Base-by-base conservation (phyloP, 768 basidiomycete species). In the Termitomyces sp. region DNA sequence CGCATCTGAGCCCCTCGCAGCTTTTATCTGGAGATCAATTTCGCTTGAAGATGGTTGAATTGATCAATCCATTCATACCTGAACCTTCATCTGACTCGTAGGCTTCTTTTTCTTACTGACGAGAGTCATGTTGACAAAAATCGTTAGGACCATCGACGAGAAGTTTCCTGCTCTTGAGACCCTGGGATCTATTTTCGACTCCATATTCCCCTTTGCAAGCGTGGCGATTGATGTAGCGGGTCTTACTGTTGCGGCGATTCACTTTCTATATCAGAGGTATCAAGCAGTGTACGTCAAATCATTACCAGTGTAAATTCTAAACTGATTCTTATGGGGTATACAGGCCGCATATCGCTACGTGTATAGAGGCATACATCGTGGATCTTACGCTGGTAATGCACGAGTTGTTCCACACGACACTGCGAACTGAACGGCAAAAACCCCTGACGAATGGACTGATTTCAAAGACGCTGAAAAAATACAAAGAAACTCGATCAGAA, bases 311-410 rank as follows among this genome's bases (percentile, higher is more conserved):
- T 10, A 20, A 9, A 10, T 3, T 5, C 2, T 8, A 24, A 8
- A 12, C 8, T 36, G 4, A 36, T 9, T 22, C 31, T 33, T 1
- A 12, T 15, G 28, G 18, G 28, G 2, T 2, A 16, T 33, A 1
- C 22, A 57, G 49, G 28, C 56, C 56, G 5, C 31, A 22, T 7
- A 28, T 50, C 16, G 49, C 56, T 26, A 2, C 34, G 1, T 57
- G 61, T 39, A 22, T 65, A 51, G 62, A 60, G 20, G 57, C 64
- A 1, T 66, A 66, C 55, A 62, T 66, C 26, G 50, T 66, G 3
- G 58, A 66, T 50, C 64, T 66, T 18, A 51, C 59, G 47, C 51
- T 62, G 13, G 37, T 66, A 2, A 26, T 65, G 18, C 56, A 63
- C 53, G 45, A 37, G 7, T 41, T 66, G 46, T 65, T 66, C 48